Evolutionary conservation across 2,329 filamentous ascomycete genomes (phyloP).

Genomic region (Verruconis gallopava): DNA sequence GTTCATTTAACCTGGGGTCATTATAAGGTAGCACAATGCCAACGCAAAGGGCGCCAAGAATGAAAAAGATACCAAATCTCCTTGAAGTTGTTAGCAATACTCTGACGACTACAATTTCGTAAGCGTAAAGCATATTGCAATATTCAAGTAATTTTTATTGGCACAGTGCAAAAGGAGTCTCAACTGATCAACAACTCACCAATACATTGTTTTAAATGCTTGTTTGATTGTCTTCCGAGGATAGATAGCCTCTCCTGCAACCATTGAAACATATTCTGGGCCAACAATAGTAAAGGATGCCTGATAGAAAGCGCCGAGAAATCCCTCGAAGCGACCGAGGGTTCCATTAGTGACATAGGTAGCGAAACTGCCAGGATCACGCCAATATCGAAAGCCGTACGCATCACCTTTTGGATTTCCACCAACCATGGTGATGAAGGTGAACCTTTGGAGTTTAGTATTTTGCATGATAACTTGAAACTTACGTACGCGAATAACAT

Average conservation of each 20-base stretch:
- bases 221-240: slow-evolving; percentile 64
- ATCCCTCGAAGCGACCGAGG: slow-evolving; percentile 23
- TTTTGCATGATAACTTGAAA: no score
- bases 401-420: slow-evolving; percentile 25
- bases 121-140: no score
- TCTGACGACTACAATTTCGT: no score
- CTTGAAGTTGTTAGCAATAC: no score
- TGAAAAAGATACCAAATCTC: slow-evolving; percentile 53
- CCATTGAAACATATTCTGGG: slow-evolving; percentile 37
- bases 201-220: slow-evolving; percentile 70
- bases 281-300: slow-evolving; percentile 35
- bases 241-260: slow-evolving; percentile 56
- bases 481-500: slow-evolving; percentile 33
- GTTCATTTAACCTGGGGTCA: slow-evolving; percentile 18
- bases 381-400: slow-evolving; percentile 35
- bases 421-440: slow-evolving; percentile 31
- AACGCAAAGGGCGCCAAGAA: slow-evolving; percentile 57
- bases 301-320: slow-evolving; percentile 20
- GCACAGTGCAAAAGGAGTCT: not conserved
- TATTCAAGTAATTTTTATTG: no score
- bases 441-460: no score
- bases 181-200: slow-evolving; percentile 53
- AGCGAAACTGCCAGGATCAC: slow-evolving; percentile 21
- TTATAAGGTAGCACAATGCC: slow-evolving; percentile 68
- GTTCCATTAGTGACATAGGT: slow-evolving; percentile 18